These are phyloP conservation scores for Russula dissimulans DNA, from an alignment of 768 basidiomycete genomes.

Conservation along the genomic window DNA sequence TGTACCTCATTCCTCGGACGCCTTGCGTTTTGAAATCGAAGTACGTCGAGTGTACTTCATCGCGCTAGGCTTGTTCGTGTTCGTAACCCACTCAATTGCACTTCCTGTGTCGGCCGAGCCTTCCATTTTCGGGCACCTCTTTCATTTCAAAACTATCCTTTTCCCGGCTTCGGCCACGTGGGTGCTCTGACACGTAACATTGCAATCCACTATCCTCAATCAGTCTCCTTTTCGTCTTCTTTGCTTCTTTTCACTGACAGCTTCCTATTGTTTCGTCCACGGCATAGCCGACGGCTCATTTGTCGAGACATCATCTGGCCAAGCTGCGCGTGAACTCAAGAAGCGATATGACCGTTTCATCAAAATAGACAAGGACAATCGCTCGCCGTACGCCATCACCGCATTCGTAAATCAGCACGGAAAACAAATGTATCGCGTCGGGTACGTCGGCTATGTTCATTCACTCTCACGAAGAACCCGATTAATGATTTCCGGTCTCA, in stretches of 20 bases:
- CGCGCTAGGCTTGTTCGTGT: neutral
- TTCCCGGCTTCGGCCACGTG: conserved; percentile 2
- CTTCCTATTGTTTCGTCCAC: neutral
- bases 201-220: neutral
- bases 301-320: conserved; percentile 71
- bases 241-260: neutral
- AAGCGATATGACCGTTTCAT: conserved; percentile 58
- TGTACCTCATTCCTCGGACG: neutral
- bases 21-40: neutral
- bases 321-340: conserved; percentile 71
- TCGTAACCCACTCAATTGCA: neutral
- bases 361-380: conserved; percentile 55
- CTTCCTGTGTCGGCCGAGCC: neutral
- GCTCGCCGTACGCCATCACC: conserved; percentile 78
- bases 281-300: conserved; percentile 60
- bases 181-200: conserved; percentile 1
- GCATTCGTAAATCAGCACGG: conserved; percentile 76
- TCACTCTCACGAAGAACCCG: neutral
- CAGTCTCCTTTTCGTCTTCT: neutral
- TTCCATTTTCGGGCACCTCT: conserved; percentile 2
- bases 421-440: conserved; percentile 65
- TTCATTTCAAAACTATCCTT: neutral
- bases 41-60: neutral
- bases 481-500: conserved; percentile 21
- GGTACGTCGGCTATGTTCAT: conserved; percentile 38